Base-by-base conservation (phyloP, 805 yeast genomes). In the Metschnikowia kofuensis region DNA sequence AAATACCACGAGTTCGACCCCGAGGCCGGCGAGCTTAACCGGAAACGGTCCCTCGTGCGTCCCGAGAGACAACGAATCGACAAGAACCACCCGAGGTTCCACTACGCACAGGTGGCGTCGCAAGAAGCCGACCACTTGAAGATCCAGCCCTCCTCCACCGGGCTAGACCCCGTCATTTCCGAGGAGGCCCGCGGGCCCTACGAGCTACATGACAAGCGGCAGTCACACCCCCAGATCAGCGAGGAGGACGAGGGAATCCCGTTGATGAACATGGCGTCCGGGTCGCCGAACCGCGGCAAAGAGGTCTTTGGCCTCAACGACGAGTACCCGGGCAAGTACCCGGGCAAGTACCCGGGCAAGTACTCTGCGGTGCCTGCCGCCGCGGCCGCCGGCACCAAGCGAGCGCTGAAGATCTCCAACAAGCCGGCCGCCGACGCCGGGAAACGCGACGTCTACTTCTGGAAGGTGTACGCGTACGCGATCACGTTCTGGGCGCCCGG, bases 401-500 rank as follows among this genome's bases (percentile, higher is more conserved):
- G 10, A 26, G 21, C 4, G 21, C 21, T 21, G 21, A 21, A 21
- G 21, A 21, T 21, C 21, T 21, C 21, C 21, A 21, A 21, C 21
- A 21, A 21, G 21, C 21, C 21, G 21, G 21, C 21, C 21, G 21
- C 2, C 4, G 21, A 21, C 21, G 21, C 21, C 21, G 21, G 8
- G 15, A 44, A 48, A 15, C 49, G 52, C 50, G 60, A 70, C 52
- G 62, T 71, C 35, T 70, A 67, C 51, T 62, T 66, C 89, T 94
- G 99, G 99, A 79, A 80, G 56, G 69, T 83, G 0, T 94, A 89
- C 68, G 90, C 97, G 64, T 81, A 82, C 56, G 58, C 79, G 8
- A 70, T 94, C 34, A 91, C 99, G 0, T 89, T 89, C 65, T 92
- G 97, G 94, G 95, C 96, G 2, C 96, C 97, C 1, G 79, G 85